Percentiles rank a stretch among this genome's conserved stretches.
phyloP scores from a whole-genome alignment of 257 asterid genomes.

The Capsicum baccatum region DNA sequence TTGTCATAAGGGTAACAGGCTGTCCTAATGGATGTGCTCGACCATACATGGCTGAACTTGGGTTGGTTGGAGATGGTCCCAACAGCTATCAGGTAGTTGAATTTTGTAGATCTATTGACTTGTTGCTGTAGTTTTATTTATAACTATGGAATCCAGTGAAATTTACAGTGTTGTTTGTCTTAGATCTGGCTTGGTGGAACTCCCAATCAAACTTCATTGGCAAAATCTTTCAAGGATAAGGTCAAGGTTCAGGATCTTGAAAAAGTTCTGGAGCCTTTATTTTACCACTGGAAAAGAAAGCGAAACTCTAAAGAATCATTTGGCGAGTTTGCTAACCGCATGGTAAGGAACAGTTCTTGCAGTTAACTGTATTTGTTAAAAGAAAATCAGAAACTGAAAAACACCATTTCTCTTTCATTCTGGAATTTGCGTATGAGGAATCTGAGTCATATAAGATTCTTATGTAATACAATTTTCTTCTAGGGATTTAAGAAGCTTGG shows the following conservation, averaged over 20 bases:
- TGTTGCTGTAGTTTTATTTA: background rate
- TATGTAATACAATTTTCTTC: slow-evolving; percentile 7
- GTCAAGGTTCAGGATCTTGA: slow-evolving; percentile 91
- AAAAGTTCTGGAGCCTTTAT: slow-evolving; percentile 89
- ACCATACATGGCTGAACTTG: slow-evolving; percentile 99
- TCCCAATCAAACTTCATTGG: slow-evolving; percentile 80
- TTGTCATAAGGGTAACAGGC: slow-evolving; percentile 91
- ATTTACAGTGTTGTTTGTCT: background rate
- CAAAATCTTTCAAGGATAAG: slow-evolving; percentile 74
- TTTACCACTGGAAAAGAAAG: slow-evolving; percentile 87
- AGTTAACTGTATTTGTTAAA: background rate
- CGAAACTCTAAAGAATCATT: slow-evolving; percentile 79
- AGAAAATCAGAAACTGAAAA: background rate
- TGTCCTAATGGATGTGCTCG: slow-evolving; percentile 99
- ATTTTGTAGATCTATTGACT: background rate
- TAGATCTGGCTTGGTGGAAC: slow-evolving; percentile 99
- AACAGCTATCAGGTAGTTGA: slow-evolving; percentile 85
- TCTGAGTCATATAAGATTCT: background rate
- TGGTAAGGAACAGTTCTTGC: slow-evolving; percentile 50
- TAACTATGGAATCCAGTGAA: background rate
- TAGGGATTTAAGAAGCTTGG: slow-evolving; percentile 85
- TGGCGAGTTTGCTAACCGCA: slow-evolving; percentile 85
- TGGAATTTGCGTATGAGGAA: background rate
- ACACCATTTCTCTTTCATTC: background rate
- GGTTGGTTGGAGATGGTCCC: slow-evolving; percentile 96